These are phyloP conservation scores for Penicillium sp. DNA, from an alignment of 2,329 filamentous ascomycete genomes.

Conservation along the genomic window DNA sequence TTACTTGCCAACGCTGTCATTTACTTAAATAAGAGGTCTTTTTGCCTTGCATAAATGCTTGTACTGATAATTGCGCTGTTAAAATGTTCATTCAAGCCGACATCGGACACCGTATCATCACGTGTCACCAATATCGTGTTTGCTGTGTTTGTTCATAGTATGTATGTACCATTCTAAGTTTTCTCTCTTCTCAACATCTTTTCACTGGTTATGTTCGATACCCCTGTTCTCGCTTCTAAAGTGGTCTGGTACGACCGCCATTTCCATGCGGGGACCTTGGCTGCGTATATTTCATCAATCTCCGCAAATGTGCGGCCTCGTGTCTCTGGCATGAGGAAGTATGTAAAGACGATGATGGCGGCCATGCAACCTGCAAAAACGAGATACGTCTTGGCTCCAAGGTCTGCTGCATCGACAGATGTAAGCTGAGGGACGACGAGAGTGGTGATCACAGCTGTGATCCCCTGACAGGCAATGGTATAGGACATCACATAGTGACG, in stretches of 20 bases:
- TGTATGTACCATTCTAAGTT: neutral
- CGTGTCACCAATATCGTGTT: neutral
- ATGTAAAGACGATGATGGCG: conserved; percentile 28
- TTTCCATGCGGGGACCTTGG: conserved; percentile 31
- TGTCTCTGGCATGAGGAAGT: conserved; percentile 33
- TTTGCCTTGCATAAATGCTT: neutral
- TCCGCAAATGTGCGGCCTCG: conserved; percentile 32
- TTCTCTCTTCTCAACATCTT: neutral
- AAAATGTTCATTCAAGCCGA: neutral
- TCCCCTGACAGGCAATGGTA: conserved; percentile 36
- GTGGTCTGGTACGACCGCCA: conserved; percentile 32
- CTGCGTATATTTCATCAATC: conserved; percentile 37
- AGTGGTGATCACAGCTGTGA: conserved; percentile 42
- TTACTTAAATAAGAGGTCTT: neutral
- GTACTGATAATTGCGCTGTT: neutral
- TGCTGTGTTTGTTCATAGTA: neutral
- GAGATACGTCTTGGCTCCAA: conserved; percentile 36
- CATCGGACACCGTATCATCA: neutral
- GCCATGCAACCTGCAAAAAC: conserved; percentile 36
- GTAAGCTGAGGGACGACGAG: conserved; percentile 39
- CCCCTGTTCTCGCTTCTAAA: conserved; percentile 15
- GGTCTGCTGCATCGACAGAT: conserved; percentile 31
- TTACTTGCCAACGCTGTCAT: neutral
- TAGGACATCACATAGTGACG: conserved; percentile 40
- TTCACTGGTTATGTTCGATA: neutral